Conservation (phyloP, 306 rosid genomes). For the Sicyos baderoa region DNA sequence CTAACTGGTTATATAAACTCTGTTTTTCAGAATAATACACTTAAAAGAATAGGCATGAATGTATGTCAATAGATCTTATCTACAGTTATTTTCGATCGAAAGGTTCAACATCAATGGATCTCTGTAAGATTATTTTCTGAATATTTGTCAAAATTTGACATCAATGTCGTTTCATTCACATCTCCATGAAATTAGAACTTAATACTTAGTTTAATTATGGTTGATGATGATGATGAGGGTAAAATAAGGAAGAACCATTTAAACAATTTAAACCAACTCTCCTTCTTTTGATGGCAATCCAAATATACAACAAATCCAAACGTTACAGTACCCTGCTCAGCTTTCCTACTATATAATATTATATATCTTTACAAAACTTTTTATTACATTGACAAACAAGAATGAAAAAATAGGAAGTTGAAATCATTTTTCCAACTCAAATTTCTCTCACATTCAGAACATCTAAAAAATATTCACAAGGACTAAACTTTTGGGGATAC, state of each 20-base stretch:
- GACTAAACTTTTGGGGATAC: constrained; percentile 26
- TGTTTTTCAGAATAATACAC: neutral
- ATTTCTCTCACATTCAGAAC: constrained; percentile 28
- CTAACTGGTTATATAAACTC: neutral
- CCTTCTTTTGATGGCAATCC: constrained; percentile 21
- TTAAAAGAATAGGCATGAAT: too few species aligned
- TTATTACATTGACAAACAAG: constrained; percentile 59
- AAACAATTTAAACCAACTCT: neutral
- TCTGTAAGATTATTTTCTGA: neutral
- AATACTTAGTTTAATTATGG: neutral
- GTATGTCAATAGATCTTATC: too few species aligned
- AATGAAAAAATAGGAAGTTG: constrained; percentile 36
- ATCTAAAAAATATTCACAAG: constrained; percentile 25
- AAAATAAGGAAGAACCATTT: neutral
- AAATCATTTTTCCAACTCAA: neutral
- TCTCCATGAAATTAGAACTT: neutral
- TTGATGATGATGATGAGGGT: neutral
- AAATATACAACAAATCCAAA: constrained; percentile 34
- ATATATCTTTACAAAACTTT: constrained; percentile 44
- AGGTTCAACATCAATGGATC: neutral
- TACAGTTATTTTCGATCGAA: neutral
- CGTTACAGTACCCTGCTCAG: constrained; percentile 16
- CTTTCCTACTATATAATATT: constrained; percentile 37
- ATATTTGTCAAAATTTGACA: neutral
- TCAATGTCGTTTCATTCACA: neutral